These are phyloP conservation scores for Cytospora schulzeri DNA, from an alignment of 2,329 filamentous ascomycete genomes.

Conservation along the genomic window DNA sequence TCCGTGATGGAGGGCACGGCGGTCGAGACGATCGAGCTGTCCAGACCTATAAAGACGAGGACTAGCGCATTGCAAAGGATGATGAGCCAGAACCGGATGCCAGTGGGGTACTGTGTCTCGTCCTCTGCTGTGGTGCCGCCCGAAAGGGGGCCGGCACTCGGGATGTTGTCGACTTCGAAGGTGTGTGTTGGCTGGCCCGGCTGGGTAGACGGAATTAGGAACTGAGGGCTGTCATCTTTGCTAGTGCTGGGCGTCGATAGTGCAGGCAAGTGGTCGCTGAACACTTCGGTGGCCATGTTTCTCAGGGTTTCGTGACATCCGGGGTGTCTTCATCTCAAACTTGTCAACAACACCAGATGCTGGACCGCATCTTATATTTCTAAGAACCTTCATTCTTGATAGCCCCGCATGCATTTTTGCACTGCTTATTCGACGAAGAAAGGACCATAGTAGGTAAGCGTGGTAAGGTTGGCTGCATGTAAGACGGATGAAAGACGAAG, in stretches of 20 bases:
- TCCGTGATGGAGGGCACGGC: conserved; percentile 26
- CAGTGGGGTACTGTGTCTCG: conserved; percentile 20
- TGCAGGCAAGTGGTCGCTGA: not conserved
- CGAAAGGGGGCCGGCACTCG: not conserved
- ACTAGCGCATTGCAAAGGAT: conserved; percentile 20
- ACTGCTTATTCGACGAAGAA: too few species aligned
- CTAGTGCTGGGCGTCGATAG: not conserved
- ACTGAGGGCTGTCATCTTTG: not conserved
- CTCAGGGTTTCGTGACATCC: too few species aligned
- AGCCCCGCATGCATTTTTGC: too few species aligned
- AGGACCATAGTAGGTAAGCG: not conserved
- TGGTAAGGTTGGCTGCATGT: not conserved
- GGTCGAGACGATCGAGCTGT: conserved; percentile 22
- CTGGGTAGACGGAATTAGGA: not conserved
- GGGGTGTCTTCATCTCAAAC: not conserved
- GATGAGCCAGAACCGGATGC: conserved; percentile 23
- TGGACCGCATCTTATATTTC: not conserved
- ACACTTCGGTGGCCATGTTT: conserved; percentile 8
- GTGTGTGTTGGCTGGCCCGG: conserved; percentile 9
- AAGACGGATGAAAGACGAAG: not conserved
- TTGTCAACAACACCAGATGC: not conserved
- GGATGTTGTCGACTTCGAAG: not conserved
- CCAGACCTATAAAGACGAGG: conserved; percentile 20
- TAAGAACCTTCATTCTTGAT: too few species aligned
- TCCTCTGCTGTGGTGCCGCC: conserved; percentile 13